These are phyloP conservation scores for Plasmodium ovale DNA, from an alignment of 169 alveolate species.

Conservation along the genomic window DNA sequence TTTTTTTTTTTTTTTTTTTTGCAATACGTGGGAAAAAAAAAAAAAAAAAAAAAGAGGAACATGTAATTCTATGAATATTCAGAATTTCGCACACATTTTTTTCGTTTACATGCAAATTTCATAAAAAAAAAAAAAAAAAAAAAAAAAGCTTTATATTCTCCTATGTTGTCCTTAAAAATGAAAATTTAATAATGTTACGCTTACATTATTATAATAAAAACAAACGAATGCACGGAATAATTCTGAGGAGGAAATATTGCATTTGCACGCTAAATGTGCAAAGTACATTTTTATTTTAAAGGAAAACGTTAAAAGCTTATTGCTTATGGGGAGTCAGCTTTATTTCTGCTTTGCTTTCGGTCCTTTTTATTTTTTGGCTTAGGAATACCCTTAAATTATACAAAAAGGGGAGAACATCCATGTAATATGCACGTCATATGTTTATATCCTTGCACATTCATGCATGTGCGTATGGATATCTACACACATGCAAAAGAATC, in stretches of 20 bases:
- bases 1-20: too few species aligned
- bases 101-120: too few species aligned
- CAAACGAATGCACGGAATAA: neutral
- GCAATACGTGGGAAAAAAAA: too few species aligned
- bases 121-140: too few species aligned
- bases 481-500: neutral
- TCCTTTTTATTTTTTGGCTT: neutral
- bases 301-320: neutral
- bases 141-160: too few species aligned
- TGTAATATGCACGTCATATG: neutral
- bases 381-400: neutral
- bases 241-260: neutral
- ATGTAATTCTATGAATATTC: too few species aligned
- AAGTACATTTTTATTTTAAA: conserved; percentile 1
- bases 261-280: neutral
- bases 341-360: neutral
- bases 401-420: neutral
- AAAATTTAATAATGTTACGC: too few species aligned
- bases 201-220: too few species aligned
- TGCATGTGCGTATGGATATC: neutral
- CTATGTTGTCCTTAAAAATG: too few species aligned
- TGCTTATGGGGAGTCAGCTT: neutral
- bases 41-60: too few species aligned
- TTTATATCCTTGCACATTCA: neutral
- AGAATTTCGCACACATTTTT: too few species aligned